phyloP scores from a whole-genome alignment of 306 rosid genomes.

The Senna tora region DNA sequence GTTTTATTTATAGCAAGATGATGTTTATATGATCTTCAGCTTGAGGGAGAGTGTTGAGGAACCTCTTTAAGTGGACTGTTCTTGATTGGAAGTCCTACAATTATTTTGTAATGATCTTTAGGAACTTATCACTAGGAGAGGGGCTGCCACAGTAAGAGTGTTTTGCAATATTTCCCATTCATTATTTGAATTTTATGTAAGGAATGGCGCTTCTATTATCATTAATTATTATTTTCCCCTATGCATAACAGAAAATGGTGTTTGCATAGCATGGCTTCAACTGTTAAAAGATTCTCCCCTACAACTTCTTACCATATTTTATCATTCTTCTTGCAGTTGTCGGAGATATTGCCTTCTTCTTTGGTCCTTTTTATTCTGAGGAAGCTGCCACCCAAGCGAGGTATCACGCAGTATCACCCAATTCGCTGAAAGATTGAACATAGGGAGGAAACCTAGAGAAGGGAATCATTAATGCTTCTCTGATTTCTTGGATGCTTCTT shows the following conservation, averaged over 20 bases:
- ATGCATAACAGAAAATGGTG: neutral
- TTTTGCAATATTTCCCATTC: neutral
- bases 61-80: too few relatives aligned
- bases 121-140: neutral
- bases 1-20: too few relatives aligned
- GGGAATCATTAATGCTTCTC: constrained; percentile 35
- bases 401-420: constrained; percentile 61
- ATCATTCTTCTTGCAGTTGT: constrained; percentile 47
- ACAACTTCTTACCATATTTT: constrained; percentile 1
- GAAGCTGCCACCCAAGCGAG: constrained; percentile 60
- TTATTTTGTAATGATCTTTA: too few relatives aligned
- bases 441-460: constrained; percentile 32
- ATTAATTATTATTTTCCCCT: constrained; percentile 9
- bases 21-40: too few relatives aligned
- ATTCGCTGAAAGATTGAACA: constrained; percentile 47
- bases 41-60: too few relatives aligned
- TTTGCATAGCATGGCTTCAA: constrained; percentile 8
- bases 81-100: neutral
- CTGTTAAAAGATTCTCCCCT: constrained; percentile 16
- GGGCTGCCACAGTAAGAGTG: neutral
- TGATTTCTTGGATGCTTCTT: constrained; percentile 42
- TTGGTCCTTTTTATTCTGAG: constrained; percentile 64
- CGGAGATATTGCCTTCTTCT: constrained; percentile 59
- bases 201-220: constrained; percentile 1
- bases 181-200: neutral